A percentile compares a stretch with the other conserved stretches of the same genome.
phyloP scores from a whole-genome alignment of 768 basidiomycete species.

The Mycena chlorophos region DNA sequence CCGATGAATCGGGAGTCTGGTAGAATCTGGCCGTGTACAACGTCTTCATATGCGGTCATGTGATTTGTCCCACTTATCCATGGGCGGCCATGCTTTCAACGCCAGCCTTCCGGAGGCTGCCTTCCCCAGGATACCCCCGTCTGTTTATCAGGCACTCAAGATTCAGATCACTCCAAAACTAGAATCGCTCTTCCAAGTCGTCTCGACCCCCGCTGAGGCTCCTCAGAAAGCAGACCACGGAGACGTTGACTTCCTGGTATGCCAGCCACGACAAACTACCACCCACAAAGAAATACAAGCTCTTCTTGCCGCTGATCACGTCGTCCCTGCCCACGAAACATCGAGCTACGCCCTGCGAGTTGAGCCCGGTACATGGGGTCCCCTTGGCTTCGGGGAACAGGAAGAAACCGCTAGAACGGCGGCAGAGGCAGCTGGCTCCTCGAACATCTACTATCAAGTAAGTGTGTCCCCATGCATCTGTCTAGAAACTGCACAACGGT shows the following conservation, averaged over 20 bases:
- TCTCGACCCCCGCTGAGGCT: slow-evolving; percentile 59
- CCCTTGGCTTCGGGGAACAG: slow-evolving; percentile 28
- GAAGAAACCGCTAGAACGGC: slow-evolving; percentile 30
- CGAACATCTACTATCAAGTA: slow-evolving; percentile 46
- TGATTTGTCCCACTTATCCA: slow-evolving; percentile 24
- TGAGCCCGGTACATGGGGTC: slow-evolving; percentile 38
- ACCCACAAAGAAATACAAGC: slow-evolving; percentile 37
- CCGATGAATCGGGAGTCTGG: slow-evolving; percentile 9
- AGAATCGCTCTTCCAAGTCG: slow-evolving; percentile 46
- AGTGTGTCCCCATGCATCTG: not conserved
- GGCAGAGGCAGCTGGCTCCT: slow-evolving; percentile 22
- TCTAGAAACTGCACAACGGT: not conserved
- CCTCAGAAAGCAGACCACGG: slow-evolving; percentile 68
- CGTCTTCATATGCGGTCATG: slow-evolving; percentile 1
- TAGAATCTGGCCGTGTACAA: slow-evolving; percentile 21
- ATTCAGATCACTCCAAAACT: slow-evolving; percentile 43
- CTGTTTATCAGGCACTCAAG: slow-evolving; percentile 54
- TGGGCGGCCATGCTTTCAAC: slow-evolving; percentile 75
- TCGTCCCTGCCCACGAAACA: slow-evolving; percentile 51
- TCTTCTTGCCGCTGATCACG: slow-evolving; percentile 49
- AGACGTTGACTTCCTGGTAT: slow-evolving; percentile 69
- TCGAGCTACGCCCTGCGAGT: slow-evolving; percentile 64
- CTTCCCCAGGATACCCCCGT: slow-evolving; percentile 64
- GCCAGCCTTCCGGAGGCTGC: slow-evolving; percentile 40
- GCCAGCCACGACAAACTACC: slow-evolving; percentile 42